phyloP scores from a whole-genome alignment of 768 basidiomycete genomes.

The Serendipita indica region DNA sequence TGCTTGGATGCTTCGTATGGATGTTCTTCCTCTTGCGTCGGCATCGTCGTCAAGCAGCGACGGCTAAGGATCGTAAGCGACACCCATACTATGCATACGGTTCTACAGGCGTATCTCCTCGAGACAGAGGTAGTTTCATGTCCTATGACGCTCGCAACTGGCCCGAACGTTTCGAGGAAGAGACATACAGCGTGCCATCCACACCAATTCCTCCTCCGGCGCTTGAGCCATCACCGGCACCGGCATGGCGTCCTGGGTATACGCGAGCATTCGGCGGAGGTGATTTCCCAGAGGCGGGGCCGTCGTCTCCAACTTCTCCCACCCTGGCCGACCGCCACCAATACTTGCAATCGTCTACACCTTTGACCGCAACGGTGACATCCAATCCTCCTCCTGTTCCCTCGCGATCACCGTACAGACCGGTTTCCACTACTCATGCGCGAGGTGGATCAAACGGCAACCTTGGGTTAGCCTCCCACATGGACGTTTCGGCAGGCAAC shows the following conservation, averaged over 20 bases:
- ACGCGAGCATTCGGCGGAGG: neutral
- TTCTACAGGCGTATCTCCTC: neutral
- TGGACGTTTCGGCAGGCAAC: neutral
- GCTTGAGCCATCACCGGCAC: neutral
- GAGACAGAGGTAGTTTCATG: neutral
- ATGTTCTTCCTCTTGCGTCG: conserved; percentile 3
- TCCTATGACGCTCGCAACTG: conserved; percentile 6
- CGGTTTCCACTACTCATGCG: neutral
- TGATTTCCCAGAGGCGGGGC: neutral
- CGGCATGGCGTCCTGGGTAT: neutral
- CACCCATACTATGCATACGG: neutral
- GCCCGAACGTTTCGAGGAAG: conserved; percentile 7
- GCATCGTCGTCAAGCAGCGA: conserved; percentile 6
- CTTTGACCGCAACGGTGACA: no score
- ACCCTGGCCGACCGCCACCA: neutral
- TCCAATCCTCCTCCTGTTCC: neutral
- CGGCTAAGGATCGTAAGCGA: neutral
- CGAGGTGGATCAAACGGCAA: no score
- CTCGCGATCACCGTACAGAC: neutral
- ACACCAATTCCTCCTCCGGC: neutral
- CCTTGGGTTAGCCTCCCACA: no score
- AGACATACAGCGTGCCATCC: neutral
- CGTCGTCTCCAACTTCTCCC: neutral
- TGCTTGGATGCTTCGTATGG: conserved; percentile 2
- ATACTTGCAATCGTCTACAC: neutral